A percentile compares a stretch with the other conserved stretches of the same genome.
phyloP scores from a whole-genome alignment of 2,329 filamentous ascomycete genomes.

The Tolypocladium guangdongense region DNA sequence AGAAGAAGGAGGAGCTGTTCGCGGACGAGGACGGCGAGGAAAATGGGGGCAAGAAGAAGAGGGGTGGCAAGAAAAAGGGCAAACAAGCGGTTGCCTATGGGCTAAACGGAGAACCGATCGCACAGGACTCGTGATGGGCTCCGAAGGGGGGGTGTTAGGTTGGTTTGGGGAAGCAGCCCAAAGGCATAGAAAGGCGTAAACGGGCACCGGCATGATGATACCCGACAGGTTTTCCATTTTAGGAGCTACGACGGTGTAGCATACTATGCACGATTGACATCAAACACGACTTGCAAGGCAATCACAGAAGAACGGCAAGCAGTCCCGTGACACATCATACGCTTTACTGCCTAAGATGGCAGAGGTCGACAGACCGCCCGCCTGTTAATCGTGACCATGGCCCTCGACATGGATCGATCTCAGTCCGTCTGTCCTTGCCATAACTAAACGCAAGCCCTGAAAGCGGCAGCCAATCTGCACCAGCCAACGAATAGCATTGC shows the following conservation, averaged over 20 bases:
- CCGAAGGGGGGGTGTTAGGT: too few species aligned
- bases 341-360: not conserved
- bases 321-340: not conserved
- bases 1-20: conserved; percentile 38
- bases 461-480: not conserved
- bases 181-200: not conserved
- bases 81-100: conserved; percentile 24
- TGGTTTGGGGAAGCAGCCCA: not conserved
- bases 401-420: not conserved
- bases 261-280: not conserved
- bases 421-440: not conserved
- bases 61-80: conserved; percentile 18
- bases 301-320: not conserved
- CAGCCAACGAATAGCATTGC: not conserved
- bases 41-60: conserved; percentile 19
- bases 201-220: conserved; percentile 1
- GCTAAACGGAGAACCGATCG: conserved; percentile 25
- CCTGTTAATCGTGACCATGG: not conserved
- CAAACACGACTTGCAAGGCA: not conserved
- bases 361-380: not conserved
- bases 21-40: conserved; percentile 24
- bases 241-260: not conserved
- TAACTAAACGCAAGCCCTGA: not conserved
- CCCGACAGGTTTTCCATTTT: not conserved
- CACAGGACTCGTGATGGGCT: conserved; percentile 6